Evolutionary conservation across 2,329 filamentous ascomycete genomes (phyloP).

Genomic region (Pyricularia sp.): DNA sequence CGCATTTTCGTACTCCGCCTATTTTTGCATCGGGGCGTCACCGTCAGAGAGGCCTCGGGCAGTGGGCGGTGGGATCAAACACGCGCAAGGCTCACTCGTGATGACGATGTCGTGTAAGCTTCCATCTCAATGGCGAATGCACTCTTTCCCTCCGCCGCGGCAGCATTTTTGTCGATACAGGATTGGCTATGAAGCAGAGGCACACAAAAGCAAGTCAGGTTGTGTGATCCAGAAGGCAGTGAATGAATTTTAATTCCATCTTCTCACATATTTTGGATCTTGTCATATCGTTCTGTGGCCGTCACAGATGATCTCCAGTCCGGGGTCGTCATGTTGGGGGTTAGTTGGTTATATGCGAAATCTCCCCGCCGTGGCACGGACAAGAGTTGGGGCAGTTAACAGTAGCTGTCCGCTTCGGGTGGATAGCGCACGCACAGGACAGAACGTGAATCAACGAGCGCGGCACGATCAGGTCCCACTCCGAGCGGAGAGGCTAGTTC

Average conservation of each 20-base stretch:
- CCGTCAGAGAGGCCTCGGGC: background rate
- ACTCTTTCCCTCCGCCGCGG: slow-evolving; percentile 14
- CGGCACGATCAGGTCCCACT: background rate
- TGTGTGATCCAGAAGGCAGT: background rate
- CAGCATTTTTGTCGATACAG: slow-evolving; percentile 8
- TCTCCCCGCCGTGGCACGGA: background rate
- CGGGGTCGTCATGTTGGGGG: background rate
- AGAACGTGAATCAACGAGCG: background rate
- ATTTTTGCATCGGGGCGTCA: background rate
- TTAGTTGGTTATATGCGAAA: background rate
- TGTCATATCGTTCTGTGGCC: slow-evolving; percentile 48
- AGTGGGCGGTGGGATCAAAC: slow-evolving; percentile 9
- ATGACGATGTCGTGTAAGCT: slow-evolving; percentile 44
- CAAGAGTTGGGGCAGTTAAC: background rate
- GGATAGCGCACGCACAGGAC: background rate
- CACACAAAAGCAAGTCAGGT: background rate
- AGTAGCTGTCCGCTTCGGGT: background rate
- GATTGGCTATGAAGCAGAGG: slow-evolving; percentile 4
- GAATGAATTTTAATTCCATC: background rate
- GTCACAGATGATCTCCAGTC: slow-evolving; percentile 40
- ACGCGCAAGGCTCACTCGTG: slow-evolving; percentile 34
- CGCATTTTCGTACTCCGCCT: slow-evolving; percentile 47
- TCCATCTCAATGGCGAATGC: slow-evolving; percentile 56
- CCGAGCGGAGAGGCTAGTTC: background rate
- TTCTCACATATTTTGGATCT: slow-evolving; percentile 49